Conservation (phyloP, 306 rosid genomes). For the Pterocarpus macrocarpus region DNA sequence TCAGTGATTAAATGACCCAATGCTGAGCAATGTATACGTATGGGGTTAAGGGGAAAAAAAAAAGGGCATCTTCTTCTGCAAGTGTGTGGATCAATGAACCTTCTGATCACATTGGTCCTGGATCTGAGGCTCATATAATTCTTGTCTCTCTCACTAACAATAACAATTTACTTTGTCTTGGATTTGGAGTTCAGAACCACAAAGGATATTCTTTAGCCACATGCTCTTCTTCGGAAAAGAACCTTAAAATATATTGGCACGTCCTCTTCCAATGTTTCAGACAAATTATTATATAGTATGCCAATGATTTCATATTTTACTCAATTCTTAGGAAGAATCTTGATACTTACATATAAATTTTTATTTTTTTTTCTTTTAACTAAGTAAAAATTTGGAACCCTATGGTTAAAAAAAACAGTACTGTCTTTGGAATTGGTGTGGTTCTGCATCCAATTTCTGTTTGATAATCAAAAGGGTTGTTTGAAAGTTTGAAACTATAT, state of each 20-base stretch:
- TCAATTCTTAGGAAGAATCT: background rate
- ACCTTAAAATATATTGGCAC: background rate
- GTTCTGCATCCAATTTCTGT: background rate
- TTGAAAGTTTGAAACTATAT: background rate
- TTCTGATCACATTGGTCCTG: slow-evolving; percentile 7
- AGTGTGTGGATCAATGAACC: background rate
- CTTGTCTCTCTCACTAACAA: slow-evolving; percentile 3
- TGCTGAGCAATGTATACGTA: background rate
- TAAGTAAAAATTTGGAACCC: background rate
- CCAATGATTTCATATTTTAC: background rate
- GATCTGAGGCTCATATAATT: slow-evolving; percentile 5
- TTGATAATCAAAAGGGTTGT: too few relatives aligned
- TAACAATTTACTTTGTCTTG: slow-evolving; percentile 9
- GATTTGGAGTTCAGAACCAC: slow-evolving; percentile 20
- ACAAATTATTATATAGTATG: background rate
- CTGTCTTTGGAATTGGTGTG: background rate
- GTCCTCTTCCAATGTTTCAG: slow-evolving; percentile 10
- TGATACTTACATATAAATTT: background rate
- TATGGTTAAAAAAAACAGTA: background rate
- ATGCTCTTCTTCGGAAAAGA: slow-evolving; percentile 4
- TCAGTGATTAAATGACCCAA: slow-evolving; percentile 2
- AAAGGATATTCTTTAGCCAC: slow-evolving; percentile 3
- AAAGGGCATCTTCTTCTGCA: slow-evolving; percentile 13
- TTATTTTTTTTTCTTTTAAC: background rate
- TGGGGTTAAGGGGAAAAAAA: background rate